phyloP scores from a whole-genome alignment of 1,139 yeast genomes.

The Pichia sp. region DNA sequence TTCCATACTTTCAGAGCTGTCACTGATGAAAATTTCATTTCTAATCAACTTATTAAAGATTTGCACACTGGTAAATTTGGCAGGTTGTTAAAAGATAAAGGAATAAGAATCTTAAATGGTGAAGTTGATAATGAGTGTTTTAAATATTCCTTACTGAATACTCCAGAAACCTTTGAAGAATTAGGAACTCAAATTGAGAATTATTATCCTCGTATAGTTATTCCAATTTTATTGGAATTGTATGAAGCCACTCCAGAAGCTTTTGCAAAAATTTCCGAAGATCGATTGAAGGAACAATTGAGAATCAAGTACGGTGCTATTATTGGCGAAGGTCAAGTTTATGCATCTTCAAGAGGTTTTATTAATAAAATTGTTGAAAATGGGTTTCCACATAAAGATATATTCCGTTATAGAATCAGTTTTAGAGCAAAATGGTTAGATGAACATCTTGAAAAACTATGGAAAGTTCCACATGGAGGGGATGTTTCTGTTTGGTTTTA shows the following conservation, averaged over 20 bases:
- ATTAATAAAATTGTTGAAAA: conserved; percentile 25
- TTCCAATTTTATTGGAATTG: conserved; percentile 28
- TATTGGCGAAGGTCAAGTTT: conserved; percentile 37
- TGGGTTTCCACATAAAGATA: conserved; percentile 27
- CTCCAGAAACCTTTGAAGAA: conserved; percentile 28
- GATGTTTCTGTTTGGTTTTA: conserved; percentile 33
- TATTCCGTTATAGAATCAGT: conserved; percentile 31
- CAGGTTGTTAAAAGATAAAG: conserved; percentile 21
- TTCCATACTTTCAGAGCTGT: conserved; percentile 37
- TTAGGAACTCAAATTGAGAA: conserved; percentile 31
- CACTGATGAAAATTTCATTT: conserved; percentile 34
- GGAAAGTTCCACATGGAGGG: conserved; percentile 32
- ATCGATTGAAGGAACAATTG: too few relatives aligned
- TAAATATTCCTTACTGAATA: conserved; percentile 31
- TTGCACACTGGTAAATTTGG: conserved; percentile 33
- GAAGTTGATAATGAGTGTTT: conserved; percentile 35
- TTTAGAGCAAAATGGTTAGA: conserved; percentile 31
- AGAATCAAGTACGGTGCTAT: too few relatives aligned
- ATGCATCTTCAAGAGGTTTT: conserved; percentile 33
- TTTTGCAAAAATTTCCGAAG: conserved; percentile 29
- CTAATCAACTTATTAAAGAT: conserved; percentile 29
- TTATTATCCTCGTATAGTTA: conserved; percentile 32
- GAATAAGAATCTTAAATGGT: conserved; percentile 31
- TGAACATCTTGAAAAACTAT: conserved; percentile 24
- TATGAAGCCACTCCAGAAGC: conserved; percentile 26